Conservation (phyloP, 345 rosid species). For the Mangifera indica region DNA sequence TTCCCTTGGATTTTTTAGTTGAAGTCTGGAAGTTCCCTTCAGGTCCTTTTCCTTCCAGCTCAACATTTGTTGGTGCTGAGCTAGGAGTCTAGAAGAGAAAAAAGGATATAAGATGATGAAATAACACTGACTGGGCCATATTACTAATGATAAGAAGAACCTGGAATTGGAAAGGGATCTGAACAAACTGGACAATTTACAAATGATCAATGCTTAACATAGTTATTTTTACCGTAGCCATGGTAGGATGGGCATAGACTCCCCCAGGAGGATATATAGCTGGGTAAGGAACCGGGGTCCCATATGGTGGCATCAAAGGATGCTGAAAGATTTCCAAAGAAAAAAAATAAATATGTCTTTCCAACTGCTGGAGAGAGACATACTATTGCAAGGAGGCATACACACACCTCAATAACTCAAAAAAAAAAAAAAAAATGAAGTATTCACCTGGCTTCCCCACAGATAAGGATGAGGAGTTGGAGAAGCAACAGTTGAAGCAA, state of each 20-base stretch:
- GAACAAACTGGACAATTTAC: not conserved
- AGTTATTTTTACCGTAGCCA: constrained; percentile 57
- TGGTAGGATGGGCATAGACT: constrained; percentile 82
- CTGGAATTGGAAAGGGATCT: not conserved
- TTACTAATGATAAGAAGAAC: not conserved
- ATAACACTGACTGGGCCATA: not conserved
- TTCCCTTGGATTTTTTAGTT: constrained; percentile 65
- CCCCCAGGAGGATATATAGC: constrained; percentile 90
- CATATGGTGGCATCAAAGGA: constrained; percentile 84
- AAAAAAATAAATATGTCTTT: constrained; percentile 17
- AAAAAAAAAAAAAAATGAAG: constrained; percentile 5
- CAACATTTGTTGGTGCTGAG: constrained; percentile 43
- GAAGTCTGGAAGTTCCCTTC: constrained; percentile 58
- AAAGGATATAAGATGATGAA: not conserved
- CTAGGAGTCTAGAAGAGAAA: constrained; percentile 49
- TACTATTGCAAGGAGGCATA: not conserved
- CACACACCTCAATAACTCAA: not conserved
- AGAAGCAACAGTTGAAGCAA: constrained; percentile 80
- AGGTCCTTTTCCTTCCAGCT: constrained; percentile 46
- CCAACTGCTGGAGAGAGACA: not conserved
- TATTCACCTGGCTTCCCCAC: constrained; percentile 87
- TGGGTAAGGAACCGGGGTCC: constrained; percentile 91
- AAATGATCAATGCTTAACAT: not conserved
- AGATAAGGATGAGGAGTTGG: constrained; percentile 86
- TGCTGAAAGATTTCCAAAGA: constrained; percentile 51